A percentile compares a stretch with the other conserved stretches of the same genome.
Evolutionary conservation across 495 filamentous ascomycete genomes (phyloP).

Genomic region (Neurospora discreta): DNA sequence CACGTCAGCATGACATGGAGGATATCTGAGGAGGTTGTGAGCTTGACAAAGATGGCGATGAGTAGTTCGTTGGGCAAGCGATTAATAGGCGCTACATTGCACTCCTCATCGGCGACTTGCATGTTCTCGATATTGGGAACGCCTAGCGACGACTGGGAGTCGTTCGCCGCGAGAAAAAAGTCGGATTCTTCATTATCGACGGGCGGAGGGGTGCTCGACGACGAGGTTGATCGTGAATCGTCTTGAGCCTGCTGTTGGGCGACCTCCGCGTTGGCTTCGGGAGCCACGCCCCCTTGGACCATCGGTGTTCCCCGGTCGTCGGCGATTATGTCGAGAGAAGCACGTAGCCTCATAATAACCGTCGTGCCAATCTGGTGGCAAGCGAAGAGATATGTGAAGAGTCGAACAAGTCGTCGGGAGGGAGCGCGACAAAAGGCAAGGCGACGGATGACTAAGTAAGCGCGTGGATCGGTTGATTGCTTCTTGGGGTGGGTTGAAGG

Average conservation of each 20-base stretch:
- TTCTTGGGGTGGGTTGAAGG: not conserved
- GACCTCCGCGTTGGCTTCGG: slow-evolving; percentile 2
- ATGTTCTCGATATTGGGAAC: slow-evolving; percentile 67
- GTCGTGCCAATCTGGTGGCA: not conserved
- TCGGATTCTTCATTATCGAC: slow-evolving; percentile 78
- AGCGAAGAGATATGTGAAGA: not conserved
- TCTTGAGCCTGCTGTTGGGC: slow-evolving; percentile 6
- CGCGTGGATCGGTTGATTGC: not conserved
- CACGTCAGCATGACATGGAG: slow-evolving; percentile 84
- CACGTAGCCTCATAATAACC: slow-evolving; percentile 18
- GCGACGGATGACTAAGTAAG: not conserved
- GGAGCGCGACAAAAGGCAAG: not conserved
- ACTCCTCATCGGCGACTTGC: slow-evolving; percentile 47
- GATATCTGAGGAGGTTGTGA: slow-evolving; percentile 63
- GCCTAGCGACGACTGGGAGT: slow-evolving; percentile 82
- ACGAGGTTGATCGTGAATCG: slow-evolving; percentile 48
- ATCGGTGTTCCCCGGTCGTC: slow-evolving; percentile 13
- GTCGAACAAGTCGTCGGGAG: not conserved
- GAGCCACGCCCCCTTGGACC: slow-evolving; percentile 1
- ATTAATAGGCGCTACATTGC: slow-evolving; percentile 56
- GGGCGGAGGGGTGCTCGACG: slow-evolving; percentile 74
- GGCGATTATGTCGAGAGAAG: slow-evolving; percentile 36
- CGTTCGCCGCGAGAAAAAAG: slow-evolving; percentile 77
- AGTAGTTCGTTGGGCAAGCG: slow-evolving; percentile 87
- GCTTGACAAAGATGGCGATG: slow-evolving; percentile 81